Conservation (phyloP, 177 flowering plant species). For the Tripterygium wilfordii region DNA sequence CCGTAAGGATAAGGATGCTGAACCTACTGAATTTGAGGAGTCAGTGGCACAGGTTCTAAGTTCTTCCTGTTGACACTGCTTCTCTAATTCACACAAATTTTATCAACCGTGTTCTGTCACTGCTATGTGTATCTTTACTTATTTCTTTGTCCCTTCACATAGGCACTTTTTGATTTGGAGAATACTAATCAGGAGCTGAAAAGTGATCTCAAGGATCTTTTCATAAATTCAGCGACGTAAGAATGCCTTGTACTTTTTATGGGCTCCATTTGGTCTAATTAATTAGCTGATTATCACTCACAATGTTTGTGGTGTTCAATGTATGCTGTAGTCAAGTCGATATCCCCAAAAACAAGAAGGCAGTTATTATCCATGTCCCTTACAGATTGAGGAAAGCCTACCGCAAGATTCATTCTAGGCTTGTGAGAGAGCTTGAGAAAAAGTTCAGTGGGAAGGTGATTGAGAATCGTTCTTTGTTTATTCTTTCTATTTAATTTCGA, state of each 20-base stretch:
- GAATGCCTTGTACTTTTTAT: constrained; percentile 5
- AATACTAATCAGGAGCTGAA: constrained; percentile 75
- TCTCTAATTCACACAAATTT: not conserved
- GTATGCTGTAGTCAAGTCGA: constrained; percentile 62
- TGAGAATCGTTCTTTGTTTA: not conserved
- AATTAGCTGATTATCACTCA: no score
- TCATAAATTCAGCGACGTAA: constrained; percentile 77
- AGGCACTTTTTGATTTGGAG: constrained; percentile 86
- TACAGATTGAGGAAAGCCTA: constrained; percentile 77
- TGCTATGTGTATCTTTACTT: not conserved
- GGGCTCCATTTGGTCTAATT: not conserved
- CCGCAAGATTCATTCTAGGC: constrained; percentile 79
- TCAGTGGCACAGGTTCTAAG: constrained; percentile 48
- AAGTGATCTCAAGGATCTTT: constrained; percentile 83
- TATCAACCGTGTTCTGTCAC: constrained; percentile 1
- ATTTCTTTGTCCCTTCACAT: not conserved
- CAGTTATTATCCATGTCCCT: constrained; percentile 80
- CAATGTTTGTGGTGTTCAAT: not conserved
- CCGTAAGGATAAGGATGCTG: constrained; percentile 56
- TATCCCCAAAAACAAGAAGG: constrained; percentile 69
- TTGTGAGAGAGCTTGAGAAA: constrained; percentile 91
- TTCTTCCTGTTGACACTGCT: not conserved
- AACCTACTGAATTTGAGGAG: constrained; percentile 61
- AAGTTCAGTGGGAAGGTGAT: constrained; percentile 91
- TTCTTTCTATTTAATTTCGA: not conserved